A percentile compares a stretch with the other conserved stretches of the same genome.
Evolutionary conservation across 257 asterid genomes (phyloP).

Genomic region (Capsicum rhomboideum): DNA sequence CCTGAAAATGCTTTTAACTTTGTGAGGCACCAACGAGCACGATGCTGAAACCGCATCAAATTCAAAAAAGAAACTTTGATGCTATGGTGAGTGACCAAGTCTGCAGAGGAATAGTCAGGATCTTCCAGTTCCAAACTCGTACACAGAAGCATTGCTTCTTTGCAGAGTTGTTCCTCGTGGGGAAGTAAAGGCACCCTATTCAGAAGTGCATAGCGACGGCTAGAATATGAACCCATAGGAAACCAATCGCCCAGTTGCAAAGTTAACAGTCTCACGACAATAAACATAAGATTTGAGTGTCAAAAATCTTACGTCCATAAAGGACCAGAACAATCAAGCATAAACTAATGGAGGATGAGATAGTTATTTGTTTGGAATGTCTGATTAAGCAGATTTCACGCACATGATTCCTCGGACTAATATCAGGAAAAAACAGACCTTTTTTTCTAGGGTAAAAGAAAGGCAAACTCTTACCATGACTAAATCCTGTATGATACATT

Average conservation of each 20-base stretch:
- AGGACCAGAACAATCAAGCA: too few relatives aligned
- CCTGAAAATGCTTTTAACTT: slow-evolving; percentile 36
- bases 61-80: slow-evolving; percentile 59
- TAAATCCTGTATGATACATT: slow-evolving; percentile 75
- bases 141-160: slow-evolving; percentile 74
- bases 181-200: slow-evolving; percentile 86
- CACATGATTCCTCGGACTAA: background rate
- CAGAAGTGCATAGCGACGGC: slow-evolving; percentile 87
- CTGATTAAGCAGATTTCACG: too few relatives aligned
- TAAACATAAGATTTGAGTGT: too few relatives aligned
- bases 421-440: background rate
- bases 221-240: slow-evolving; percentile 78
- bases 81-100: slow-evolving; percentile 33
- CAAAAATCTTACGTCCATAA: too few relatives aligned
- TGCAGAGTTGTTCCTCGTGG: slow-evolving; percentile 92
- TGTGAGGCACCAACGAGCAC: slow-evolving; percentile 76
- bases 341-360: too few relatives aligned
- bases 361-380: too few relatives aligned
- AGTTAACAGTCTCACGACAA: too few relatives aligned
- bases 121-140: slow-evolving; percentile 30
- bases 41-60: slow-evolving; percentile 81
- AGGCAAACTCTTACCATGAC: slow-evolving; percentile 60
- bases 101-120: slow-evolving; percentile 35
- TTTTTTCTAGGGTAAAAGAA: background rate
- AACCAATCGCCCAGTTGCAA: slow-evolving; percentile 90